These are phyloP conservation scores for Amesomyces nigricolor DNA, from an alignment of 2,329 filamentous ascomycete species.

Conservation along the genomic window DNA sequence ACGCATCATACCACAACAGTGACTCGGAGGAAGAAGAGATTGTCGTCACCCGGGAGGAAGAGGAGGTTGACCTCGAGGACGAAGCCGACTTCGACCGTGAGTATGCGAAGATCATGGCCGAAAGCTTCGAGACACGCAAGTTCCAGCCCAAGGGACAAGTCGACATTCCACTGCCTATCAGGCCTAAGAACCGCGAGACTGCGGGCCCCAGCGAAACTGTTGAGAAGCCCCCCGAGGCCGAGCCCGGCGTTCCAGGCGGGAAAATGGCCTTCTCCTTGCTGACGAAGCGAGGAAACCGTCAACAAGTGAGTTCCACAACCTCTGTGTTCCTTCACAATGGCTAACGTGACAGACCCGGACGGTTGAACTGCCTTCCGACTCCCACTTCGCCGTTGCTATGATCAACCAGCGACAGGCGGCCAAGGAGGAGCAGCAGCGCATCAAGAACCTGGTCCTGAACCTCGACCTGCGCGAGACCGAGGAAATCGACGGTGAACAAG, in stretches of 20 bases:
- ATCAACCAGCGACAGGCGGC: constrained; percentile 92
- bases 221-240: constrained; percentile 25
- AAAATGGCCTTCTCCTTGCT: constrained; percentile 98
- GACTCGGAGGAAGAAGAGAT: constrained; percentile 83
- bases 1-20: constrained; percentile 48
- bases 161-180: constrained; percentile 94
- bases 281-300: constrained; percentile 92
- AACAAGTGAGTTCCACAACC: constrained; percentile 58
- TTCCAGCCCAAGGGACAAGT: constrained; percentile 95
- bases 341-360: constrained; percentile 65
- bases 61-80: constrained; percentile 84
- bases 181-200: constrained; percentile 59
- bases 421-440: constrained; percentile 92
- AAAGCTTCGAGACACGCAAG: constrained; percentile 91
- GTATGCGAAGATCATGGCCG: constrained; percentile 96
- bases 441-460: constrained; percentile 95
- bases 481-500: constrained; percentile 66
- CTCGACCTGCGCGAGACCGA: constrained; percentile 87
- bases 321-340: background rate
- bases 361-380: constrained; percentile 84
- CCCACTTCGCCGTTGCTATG: constrained; percentile 93
- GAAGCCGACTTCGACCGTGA: constrained; percentile 98
- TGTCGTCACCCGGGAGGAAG: constrained; percentile 83
- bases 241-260: constrained; percentile 27
- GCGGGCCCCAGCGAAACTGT: constrained; percentile 33